Conservation (phyloP, 2,329 filamentous ascomycete genomes). For the Colletotrichum tamarilloi region DNA sequence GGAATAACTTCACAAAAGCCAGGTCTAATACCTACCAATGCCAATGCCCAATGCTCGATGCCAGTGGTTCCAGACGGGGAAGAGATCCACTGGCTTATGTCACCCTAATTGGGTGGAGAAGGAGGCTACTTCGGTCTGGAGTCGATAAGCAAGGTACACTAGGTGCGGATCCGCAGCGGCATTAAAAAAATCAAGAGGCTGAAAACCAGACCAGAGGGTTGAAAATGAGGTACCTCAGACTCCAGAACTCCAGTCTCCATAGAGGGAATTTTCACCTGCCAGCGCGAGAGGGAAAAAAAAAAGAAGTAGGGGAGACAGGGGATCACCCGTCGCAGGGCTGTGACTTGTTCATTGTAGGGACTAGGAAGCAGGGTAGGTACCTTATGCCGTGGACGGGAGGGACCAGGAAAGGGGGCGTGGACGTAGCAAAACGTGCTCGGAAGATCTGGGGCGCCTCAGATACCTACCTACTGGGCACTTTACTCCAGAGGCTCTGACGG, state of each 20-base stretch:
- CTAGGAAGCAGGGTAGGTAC: background rate
- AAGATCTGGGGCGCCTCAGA: constrained; percentile 21
- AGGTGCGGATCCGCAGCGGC: constrained; percentile 8
- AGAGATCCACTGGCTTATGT: constrained; percentile 12
- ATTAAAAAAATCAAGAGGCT: constrained; percentile 18
- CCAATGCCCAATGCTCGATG: background rate
- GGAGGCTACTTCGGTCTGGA: background rate
- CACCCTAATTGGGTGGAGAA: background rate
- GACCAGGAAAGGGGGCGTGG: constrained; percentile 11
- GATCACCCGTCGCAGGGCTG: constrained; percentile 15
- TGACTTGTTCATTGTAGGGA: background rate
- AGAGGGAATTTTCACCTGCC: background rate
- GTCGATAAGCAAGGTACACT: background rate
- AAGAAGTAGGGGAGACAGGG: background rate
- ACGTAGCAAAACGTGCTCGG: constrained; percentile 31
- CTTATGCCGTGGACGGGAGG: background rate
- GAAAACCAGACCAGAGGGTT: background rate
- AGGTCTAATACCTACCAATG: background rate
- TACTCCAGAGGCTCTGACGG: background rate
- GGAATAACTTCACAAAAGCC: constrained; percentile 21
- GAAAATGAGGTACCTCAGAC: background rate
- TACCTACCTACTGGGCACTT: too few relatives aligned
- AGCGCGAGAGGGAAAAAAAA: background rate
- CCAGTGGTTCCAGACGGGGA: constrained; percentile 9
- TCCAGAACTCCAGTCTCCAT: too few relatives aligned